These are phyloP conservation scores for Rubia yunnanensis DNA, from an alignment of 257 asterid genomes.

Conservation along the genomic window DNA sequence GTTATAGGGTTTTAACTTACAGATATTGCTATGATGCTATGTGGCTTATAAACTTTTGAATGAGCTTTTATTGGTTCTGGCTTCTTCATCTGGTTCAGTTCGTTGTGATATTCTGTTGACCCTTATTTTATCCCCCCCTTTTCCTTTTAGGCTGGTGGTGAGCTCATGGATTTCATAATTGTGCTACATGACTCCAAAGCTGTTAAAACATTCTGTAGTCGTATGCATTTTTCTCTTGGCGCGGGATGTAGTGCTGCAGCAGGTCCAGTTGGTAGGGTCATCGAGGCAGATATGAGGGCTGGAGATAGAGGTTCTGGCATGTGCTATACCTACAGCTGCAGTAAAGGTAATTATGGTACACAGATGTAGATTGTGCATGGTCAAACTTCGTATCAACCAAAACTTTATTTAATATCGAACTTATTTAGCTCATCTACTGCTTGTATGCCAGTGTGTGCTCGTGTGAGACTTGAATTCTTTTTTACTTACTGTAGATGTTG, in stretches of 20 bases:
- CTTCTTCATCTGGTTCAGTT: neutral
- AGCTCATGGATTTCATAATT: conserved; percentile 90
- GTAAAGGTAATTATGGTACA: conserved; percentile 64
- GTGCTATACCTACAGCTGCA: conserved; percentile 98
- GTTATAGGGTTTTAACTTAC: neutral
- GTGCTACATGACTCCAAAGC: conserved; percentile 84
- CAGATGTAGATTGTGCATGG: neutral
- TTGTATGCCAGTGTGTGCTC: neutral
- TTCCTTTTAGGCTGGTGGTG: conserved; percentile 69
- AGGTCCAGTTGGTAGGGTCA: conserved; percentile 94
- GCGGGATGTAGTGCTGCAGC: conserved; percentile 99
- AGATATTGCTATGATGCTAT: neutral
- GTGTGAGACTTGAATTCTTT: neutral
- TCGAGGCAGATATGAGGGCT: conserved; percentile 96
- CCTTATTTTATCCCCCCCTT: conserved; percentile 6
- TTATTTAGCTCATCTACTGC: neutral
- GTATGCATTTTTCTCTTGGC: conserved; percentile 97
- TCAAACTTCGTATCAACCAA: neutral
- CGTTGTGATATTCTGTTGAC: neutral
- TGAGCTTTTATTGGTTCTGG: neutral
- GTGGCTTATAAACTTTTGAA: neutral
- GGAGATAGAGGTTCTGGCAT: conserved; percentile 98
- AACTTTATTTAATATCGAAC: neutral
- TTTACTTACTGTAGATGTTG: neutral
- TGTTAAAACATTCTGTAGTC: conserved; percentile 93